Base-by-base conservation (phyloP, 805 yeast genomes). In the Ogataea neopini region DNA sequence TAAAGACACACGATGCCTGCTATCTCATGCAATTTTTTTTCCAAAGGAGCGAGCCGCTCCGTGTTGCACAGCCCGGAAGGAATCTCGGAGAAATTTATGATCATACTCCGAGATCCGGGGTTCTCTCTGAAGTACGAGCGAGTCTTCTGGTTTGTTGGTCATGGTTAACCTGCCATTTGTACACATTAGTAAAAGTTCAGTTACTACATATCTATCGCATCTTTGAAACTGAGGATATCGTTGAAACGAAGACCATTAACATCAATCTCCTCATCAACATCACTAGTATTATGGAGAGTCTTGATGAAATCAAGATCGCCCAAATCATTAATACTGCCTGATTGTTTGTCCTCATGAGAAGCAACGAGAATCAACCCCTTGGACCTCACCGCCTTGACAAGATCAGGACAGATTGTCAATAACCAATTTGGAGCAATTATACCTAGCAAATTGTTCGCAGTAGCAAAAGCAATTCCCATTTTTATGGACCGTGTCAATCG, bases 311-410 rank as follows among this genome's bases (percentile, higher is more conserved):
- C 40, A 15, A 37, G 25, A 44, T 43, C 53, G 32, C 41, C 44
- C 40, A n/a, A 18, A 6, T 30, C 34, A 11, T 15, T 18, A 13
- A 18, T 10, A 14, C 41, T 41, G 14, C 23, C 29, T 6, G 44
- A 18, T n/a, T 22, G 37, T 29, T 44, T 49, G 34, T 53, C 53
- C 36, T 63, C 64, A 40, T 54, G 57, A 30, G 61, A 51, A 5
- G 66, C 92, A n/a, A 91, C 92, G 40, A 92, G 70, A 43, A 92
- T 81, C 53, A 92, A 73, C 0, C 98, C 98, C 46, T 85, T 75
- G 1, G 86, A 81, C 49, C 96, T 74, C 13, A 92, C 84, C 23
- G 86, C 76, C 30, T 85, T 86, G 6, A 86, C 78, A 34, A 91
- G 67, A 44, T 84, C 83, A 0, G 96, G 95, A 37, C 89, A 90